Conservation (phyloP, 1,284 basidiomycete species). For the Ustilago curta region DNA sequence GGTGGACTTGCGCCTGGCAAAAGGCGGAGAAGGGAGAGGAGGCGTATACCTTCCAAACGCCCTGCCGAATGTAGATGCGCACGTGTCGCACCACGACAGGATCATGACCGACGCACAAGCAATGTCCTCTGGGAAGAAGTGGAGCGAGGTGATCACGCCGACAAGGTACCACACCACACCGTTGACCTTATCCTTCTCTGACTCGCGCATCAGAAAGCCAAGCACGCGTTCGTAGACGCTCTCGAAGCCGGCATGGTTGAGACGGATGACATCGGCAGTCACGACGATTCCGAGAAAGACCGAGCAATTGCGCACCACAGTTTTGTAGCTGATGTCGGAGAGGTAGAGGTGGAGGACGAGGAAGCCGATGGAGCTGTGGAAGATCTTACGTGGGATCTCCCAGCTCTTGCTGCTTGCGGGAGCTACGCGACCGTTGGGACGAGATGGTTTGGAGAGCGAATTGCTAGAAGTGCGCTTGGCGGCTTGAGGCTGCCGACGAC, state of each 20-base stretch:
- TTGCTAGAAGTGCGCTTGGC: constrained; percentile 23
- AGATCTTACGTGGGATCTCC: constrained; percentile 89
- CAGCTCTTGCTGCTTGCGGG: constrained; percentile 50
- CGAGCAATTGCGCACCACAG: constrained; percentile 78
- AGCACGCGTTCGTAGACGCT: constrained; percentile 80
- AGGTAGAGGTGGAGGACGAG: constrained; percentile 81
- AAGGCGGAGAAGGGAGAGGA: constrained; percentile 80
- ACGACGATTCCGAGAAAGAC: constrained; percentile 79
- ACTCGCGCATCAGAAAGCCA: constrained; percentile 93
- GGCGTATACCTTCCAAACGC: constrained; percentile 83
- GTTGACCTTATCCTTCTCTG: constrained; percentile 76
- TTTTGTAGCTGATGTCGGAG: constrained; percentile 70
- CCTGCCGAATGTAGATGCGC: constrained; percentile 91
- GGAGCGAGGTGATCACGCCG: constrained; percentile 85
- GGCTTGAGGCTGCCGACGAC: constrained; percentile 30
- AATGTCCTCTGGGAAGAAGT: constrained; percentile 71
- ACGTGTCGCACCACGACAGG: constrained; percentile 96
- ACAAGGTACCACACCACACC: constrained; percentile 96
- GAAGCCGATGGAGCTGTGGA: constrained; percentile 93
- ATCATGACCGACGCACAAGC: constrained; percentile 66
- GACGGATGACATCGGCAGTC: constrained; percentile 82
- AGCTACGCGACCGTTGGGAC: constrained; percentile 14
- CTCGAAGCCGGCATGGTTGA: constrained; percentile 79
- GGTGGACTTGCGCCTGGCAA: constrained; percentile 85
- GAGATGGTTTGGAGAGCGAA: constrained; percentile 10